These are phyloP conservation scores for Baorangia bicolor DNA, from an alignment of 768 basidiomycete genomes.

Conservation along the genomic window DNA sequence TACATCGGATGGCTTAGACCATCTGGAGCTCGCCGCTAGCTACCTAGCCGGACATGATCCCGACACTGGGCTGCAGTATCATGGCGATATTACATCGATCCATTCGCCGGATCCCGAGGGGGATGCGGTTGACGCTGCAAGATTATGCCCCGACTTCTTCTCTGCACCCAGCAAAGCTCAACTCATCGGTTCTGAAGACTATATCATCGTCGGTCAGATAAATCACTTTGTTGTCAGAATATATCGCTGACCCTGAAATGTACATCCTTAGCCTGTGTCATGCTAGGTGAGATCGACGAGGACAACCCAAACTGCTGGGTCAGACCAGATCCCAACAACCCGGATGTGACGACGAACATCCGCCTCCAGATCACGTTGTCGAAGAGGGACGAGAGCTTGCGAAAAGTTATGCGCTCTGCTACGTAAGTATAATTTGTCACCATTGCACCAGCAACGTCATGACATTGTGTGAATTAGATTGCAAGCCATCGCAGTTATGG, in stretches of 20 bases:
- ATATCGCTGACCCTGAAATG: background rate
- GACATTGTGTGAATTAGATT: background rate
- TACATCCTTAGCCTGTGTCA: slow-evolving; percentile 7
- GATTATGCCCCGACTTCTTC: slow-evolving; percentile 17
- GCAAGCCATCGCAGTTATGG: background rate
- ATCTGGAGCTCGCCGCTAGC: slow-evolving; percentile 4
- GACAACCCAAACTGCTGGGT: background rate
- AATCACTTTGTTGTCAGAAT: too few species aligned
- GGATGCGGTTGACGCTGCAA: slow-evolving; percentile 14
- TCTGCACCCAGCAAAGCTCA: slow-evolving; percentile 14
- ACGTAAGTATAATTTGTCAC: background rate
- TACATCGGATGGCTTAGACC: too few species aligned
- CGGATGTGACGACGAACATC: slow-evolving; percentile 10
- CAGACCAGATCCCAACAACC: background rate
- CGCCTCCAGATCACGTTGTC: slow-evolving; percentile 8
- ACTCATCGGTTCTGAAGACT: slow-evolving; percentile 3
- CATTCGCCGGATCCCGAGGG: slow-evolving; percentile 9
- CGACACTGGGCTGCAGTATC: slow-evolving; percentile 1
- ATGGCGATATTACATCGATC: slow-evolving; percentile 11
- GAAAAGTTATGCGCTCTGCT: slow-evolving; percentile 9
- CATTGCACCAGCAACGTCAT: background rate
- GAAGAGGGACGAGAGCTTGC: slow-evolving; percentile 2
- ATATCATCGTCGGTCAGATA: slow-evolving; percentile 7
- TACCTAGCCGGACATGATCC: slow-evolving; percentile 11
- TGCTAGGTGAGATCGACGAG: slow-evolving; percentile 8